Percentiles rank a stretch among this genome's conserved stretches.
These are phyloP conservation scores for Alloascoidea africana DNA, from an alignment of 805 yeast genomes.

Conservation along the genomic window DNA sequence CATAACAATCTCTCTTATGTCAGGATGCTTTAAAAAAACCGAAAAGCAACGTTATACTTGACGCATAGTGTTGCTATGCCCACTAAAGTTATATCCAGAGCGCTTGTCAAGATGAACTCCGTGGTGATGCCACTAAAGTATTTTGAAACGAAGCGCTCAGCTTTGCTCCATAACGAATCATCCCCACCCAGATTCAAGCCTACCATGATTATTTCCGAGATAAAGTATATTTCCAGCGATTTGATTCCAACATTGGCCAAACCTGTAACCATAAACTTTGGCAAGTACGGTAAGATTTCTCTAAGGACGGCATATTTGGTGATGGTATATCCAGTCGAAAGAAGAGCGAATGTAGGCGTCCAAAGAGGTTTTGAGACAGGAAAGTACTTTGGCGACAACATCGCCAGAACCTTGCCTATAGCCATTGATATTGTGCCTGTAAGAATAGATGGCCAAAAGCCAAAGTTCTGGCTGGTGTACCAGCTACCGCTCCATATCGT, in stretches of 20 bases:
- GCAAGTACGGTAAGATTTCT: conserved; percentile 13
- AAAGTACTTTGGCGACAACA: conserved; percentile 14
- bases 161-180: no score
- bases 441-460: conserved; percentile 11
- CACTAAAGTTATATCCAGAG: no score
- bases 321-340: conserved; percentile 17
- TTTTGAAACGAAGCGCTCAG: no score
- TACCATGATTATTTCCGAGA: conserved; percentile 9
- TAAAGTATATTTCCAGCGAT: conserved; percentile 17
- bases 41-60: no score
- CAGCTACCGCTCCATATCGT: conserved; percentile 22
- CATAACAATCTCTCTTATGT: no score
- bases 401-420: conserved; percentile 13
- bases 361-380: conserved; percentile 22
- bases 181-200: no score
- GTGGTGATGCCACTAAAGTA: no score
- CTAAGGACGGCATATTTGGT: conserved; percentile 14
- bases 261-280: conserved; percentile 7
- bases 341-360: conserved; percentile 19
- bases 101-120: no score
- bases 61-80: no score
- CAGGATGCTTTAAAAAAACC: no score
- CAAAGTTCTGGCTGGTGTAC: conserved; percentile 12
- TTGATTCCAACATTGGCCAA: conserved; percentile 15
- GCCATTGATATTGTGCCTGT: conserved; percentile 14